phyloP scores from a whole-genome alignment of 768 basidiomycete species.

The Gymnopilus junonius region DNA sequence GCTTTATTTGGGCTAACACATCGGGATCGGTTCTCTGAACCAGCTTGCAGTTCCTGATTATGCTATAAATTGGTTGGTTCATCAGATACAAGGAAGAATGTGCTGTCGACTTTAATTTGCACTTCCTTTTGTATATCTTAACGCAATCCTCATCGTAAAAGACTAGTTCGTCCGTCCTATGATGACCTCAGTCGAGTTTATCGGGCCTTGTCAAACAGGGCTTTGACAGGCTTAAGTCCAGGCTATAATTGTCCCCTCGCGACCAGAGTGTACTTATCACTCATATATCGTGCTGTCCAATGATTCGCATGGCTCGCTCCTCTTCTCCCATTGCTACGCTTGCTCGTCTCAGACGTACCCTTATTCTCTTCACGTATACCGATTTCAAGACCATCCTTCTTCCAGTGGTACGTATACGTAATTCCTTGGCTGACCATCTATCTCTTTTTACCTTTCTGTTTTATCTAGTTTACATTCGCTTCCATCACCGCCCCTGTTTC shows the following conservation, averaged over 20 bases:
- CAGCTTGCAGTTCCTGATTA: background rate
- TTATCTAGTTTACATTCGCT: background rate
- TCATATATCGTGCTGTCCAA: background rate
- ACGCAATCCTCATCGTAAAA: background rate
- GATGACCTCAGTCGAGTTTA: background rate
- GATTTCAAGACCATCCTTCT: constrained; percentile 1
- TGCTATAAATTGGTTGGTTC: background rate
- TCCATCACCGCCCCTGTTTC: background rate
- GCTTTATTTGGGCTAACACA: background rate
- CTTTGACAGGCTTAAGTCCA: background rate
- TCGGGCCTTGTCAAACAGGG: background rate
- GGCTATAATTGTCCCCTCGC: background rate
- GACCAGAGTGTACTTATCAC: background rate
- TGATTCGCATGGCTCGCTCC: background rate
- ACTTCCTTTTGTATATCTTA: background rate
- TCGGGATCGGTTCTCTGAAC: background rate
- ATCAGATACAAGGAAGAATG: background rate
- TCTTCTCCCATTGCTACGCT: background rate
- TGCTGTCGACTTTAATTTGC: background rate
- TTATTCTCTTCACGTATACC: background rate
- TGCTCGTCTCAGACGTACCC: background rate
- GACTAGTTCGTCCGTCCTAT: background rate
- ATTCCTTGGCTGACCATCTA: too few species aligned
- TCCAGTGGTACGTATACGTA: background rate
- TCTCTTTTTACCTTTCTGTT: too few species aligned